Evolutionary conservation across 2,329 filamentous ascomycete species (phyloP), one percentile per base, ranked within the genome.

Genomic region (Phoma sp.): DNA sequence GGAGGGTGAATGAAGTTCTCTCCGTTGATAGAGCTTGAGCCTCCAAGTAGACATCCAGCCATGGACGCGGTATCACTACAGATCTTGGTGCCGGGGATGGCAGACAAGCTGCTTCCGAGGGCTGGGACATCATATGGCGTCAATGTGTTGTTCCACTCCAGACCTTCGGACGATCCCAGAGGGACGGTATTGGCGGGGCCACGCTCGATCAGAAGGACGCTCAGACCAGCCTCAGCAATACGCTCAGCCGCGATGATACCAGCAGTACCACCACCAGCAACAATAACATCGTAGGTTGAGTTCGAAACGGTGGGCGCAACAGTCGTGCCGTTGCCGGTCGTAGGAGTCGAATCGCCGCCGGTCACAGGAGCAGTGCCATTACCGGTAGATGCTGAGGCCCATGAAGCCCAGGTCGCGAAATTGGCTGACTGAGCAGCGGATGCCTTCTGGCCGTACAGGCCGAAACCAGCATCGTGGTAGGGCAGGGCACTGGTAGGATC

Each of bases 1-100:
- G 85, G 85, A 41, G 76, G 76, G 44, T 73, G 60, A 8, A 82
- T 81, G 15, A 84, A 84, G 46, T 85, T 82, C 51, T 85, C 80
- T 1, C 75, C 76, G 15, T 86, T 86, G 60, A 88, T 78, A 73
- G 59, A 61, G 51, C 60, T 61, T 36, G 62, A 63, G 35, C 62
- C 79, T 48, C 76, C 70, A 58, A 70, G 77, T 32, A 55, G 52
- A 46, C 52, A 55, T 31, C 52, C 52, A 32, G 52, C 52, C 52
- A 55, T 55, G 32, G 52, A 55, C 13, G 52, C 52, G n/a, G 52
- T 55, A 19, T 55, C 52, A 41, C 52, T 55, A 32, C 52, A 55
- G 37, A 55, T 55, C 52, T 55, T 55, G 24, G 52, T 55, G 6
- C 46, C 52, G 37, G 52, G 46, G n/a, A 55, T 50, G 8, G 46